A percentile compares a stretch with the other conserved stretches of the same genome.
phyloP scores from a whole-genome alignment of 2,329 filamentous ascomycete genomes.

The Exophiala viscosa region DNA sequence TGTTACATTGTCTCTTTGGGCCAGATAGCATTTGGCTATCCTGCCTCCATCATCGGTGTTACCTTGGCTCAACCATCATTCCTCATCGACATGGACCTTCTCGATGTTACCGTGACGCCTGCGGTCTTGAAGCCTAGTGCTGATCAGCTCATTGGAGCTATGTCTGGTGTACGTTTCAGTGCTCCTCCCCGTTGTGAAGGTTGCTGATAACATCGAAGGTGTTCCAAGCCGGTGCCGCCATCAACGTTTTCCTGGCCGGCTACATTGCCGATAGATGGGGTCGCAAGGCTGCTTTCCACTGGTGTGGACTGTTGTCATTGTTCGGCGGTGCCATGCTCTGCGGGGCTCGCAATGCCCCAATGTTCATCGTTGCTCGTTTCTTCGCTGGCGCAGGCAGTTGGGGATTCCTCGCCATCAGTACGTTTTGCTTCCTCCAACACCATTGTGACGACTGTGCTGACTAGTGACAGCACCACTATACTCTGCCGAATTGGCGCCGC shows the following conservation, averaged over 20 bases:
- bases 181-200: neutral
- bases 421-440: neutral
- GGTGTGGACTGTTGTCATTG: conserved; percentile 13
- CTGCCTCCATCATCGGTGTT: neutral
- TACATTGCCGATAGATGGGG: conserved; percentile 46
- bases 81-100: neutral
- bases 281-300: conserved; percentile 50
- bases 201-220: conserved; percentile 1
- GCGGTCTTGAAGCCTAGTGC: neutral
- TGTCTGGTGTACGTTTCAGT: neutral
- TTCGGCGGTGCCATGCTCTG: conserved; percentile 14
- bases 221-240: conserved; percentile 15
- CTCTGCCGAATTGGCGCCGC: conserved; percentile 21
- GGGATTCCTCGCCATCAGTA: conserved; percentile 10
- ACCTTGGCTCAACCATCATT: neutral
- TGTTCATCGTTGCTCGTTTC: conserved; percentile 19
- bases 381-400: conserved; percentile 18
- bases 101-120: neutral
- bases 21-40: neutral
- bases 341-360: conserved; percentile 10
- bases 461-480: conserved; percentile 9
- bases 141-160: neutral
- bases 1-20: neutral
- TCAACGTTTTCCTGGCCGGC: conserved; percentile 17
- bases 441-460: conserved; percentile 6